Conservation (phyloP, 1,139 yeast species). For the Kodamaea alishanica region DNA sequence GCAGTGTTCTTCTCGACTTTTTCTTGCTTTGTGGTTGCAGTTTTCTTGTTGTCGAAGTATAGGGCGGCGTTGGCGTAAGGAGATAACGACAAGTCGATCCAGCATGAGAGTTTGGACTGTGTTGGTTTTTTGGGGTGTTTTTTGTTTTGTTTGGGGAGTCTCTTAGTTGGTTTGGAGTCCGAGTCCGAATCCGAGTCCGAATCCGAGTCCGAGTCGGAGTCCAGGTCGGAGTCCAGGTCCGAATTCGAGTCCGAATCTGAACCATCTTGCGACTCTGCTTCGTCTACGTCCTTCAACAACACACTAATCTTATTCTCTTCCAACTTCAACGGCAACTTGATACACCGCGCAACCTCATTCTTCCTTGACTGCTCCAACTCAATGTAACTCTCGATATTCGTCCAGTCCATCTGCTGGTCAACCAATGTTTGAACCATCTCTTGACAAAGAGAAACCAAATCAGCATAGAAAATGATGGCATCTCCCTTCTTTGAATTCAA, state of each 20-base stretch:
- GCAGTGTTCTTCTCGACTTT: constrained; percentile 78
- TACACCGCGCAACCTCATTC: constrained; percentile 58
- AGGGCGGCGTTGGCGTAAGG: constrained; percentile 90
- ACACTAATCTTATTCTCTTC: constrained; percentile 65
- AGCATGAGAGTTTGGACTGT: constrained; percentile 43
- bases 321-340: constrained; percentile 68
- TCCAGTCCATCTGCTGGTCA: constrained; percentile 94
- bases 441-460: constrained; percentile 69
- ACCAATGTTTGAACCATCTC: constrained; percentile 61
- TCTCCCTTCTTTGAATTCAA: constrained; percentile 68
- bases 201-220: constrained; percentile 25
- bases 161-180: constrained; percentile 14
- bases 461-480: constrained; percentile 66
- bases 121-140: constrained; percentile 13
- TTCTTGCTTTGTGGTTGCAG: constrained; percentile 72
- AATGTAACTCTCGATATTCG: constrained; percentile 74
- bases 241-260: constrained; percentile 18
- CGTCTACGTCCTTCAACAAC: constrained; percentile 48
- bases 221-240: constrained; percentile 29
- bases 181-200: constrained; percentile 33
- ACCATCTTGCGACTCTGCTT: constrained; percentile 16
- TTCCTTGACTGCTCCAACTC: constrained; percentile 65
- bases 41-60: constrained; percentile 75
- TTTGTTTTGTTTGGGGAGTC: neutral
- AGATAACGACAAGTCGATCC: constrained; percentile 65